These are phyloP conservation scores for Osmanthus fragrans DNA, from an alignment of 257 asterid genomes.

Conservation along the genomic window DNA sequence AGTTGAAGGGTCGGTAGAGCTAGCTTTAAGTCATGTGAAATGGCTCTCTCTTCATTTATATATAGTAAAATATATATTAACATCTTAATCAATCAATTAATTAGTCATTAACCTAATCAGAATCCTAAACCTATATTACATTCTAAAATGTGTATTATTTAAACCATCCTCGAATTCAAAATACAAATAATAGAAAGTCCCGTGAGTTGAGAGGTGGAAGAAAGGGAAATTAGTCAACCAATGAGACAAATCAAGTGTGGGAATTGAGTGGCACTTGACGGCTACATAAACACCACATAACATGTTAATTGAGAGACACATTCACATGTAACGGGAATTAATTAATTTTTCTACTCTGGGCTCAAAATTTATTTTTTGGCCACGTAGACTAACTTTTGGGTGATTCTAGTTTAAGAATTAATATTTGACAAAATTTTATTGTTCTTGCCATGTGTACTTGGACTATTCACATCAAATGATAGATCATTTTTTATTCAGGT, in stretches of 20 bases:
- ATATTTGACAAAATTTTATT: not conserved
- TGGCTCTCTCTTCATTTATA: not conserved
- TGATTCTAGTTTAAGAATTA: not conserved
- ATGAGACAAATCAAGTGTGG: slow-evolving; percentile 39
- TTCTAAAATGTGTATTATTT: slow-evolving; percentile 14
- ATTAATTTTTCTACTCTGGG: not conserved
- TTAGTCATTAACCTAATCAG: slow-evolving; percentile 6
- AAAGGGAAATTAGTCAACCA: slow-evolving; percentile 24
- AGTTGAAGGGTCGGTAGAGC: slow-evolving; percentile 33
- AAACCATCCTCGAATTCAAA: not conserved
- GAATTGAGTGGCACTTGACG: slow-evolving; percentile 29
- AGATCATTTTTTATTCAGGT: too few species aligned
- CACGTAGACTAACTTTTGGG: not conserved
- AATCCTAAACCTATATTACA: slow-evolving; percentile 24
- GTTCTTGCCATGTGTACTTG: not conserved
- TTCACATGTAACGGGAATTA: slow-evolving; percentile 31
- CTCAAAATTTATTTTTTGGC: not conserved
- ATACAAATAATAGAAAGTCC: slow-evolving; percentile 16
- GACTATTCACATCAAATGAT: not conserved
- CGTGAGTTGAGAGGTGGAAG: slow-evolving; percentile 26
- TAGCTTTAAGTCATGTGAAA: slow-evolving; percentile 48
- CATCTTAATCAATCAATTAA: not conserved
- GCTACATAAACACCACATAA: slow-evolving; percentile 39
- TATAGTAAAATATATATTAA: not conserved
- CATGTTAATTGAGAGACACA: slow-evolving; percentile 31